These are phyloP conservation scores for Cystobasidium slooffiae DNA, from an alignment of 1,284 basidiomycete genomes.

Conservation along the genomic window DNA sequence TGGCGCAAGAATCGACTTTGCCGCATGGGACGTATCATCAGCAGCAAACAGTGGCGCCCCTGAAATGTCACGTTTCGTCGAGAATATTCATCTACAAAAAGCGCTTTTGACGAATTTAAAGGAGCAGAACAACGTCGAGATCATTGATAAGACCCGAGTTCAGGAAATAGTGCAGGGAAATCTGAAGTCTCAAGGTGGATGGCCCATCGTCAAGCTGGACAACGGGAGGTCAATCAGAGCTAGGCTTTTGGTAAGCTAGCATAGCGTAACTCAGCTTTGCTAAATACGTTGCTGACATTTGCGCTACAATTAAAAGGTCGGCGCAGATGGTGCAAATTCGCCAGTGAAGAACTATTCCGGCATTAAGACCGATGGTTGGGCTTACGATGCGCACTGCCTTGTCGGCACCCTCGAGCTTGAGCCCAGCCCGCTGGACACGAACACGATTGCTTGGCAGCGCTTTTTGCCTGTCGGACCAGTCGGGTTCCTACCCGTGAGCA, in stretches of 20 bases:
- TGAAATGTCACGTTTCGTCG: slow-evolving; percentile 77
- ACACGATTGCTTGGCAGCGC: slow-evolving; percentile 80
- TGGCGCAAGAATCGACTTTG: slow-evolving; percentile 75
- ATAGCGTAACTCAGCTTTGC: too few relatives aligned
- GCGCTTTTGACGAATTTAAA: slow-evolving; percentile 71
- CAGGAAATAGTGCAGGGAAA: slow-evolving; percentile 49
- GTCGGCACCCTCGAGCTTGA: slow-evolving; percentile 78
- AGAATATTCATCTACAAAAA: slow-evolving; percentile 87
- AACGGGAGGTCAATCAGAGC: slow-evolving; percentile 68
- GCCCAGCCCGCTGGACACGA: slow-evolving; percentile 41
- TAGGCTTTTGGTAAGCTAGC: slow-evolving; percentile 68
- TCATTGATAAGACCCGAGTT: slow-evolving; percentile 52
- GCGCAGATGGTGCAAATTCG: slow-evolving; percentile 93
- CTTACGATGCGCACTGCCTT: slow-evolving; percentile 86
- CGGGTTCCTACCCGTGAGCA: slow-evolving; percentile 75
- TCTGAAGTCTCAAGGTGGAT: slow-evolving; percentile 59
- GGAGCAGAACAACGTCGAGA: slow-evolving; percentile 63
- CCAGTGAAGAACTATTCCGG: slow-evolving; percentile 86
- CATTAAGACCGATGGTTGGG: slow-evolving; percentile 88
- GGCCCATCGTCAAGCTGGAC: slow-evolving; percentile 75
- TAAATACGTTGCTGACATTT: too few relatives aligned
- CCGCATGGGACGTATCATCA: slow-evolving; percentile 62
- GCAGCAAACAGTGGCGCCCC: slow-evolving; percentile 50
- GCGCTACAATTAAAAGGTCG: too few relatives aligned
- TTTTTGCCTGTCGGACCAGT: slow-evolving; percentile 96